phyloP scores from a whole-genome alignment of 352 stramenopile species.

The Pythium oligandrum region DNA sequence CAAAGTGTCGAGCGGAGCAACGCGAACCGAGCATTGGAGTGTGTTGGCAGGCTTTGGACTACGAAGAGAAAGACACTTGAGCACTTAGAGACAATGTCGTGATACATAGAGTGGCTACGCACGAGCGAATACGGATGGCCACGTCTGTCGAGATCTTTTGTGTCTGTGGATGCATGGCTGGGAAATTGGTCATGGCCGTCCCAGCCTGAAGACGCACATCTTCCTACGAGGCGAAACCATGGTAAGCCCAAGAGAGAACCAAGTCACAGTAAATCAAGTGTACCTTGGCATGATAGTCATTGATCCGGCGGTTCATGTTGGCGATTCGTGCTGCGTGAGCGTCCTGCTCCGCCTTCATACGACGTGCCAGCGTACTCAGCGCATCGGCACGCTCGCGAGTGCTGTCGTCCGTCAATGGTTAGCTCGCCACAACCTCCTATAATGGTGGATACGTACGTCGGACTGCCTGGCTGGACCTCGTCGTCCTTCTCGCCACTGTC shows the following conservation, averaged over 20 bases:
- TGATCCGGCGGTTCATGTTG: slow-evolving; percentile 83
- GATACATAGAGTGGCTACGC: slow-evolving; percentile 10
- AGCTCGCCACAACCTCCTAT: not conserved
- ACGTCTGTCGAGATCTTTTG: slow-evolving; percentile 58
- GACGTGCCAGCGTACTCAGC: slow-evolving; percentile 50
- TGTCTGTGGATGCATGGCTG: slow-evolving; percentile 73
- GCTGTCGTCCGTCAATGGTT: slow-evolving; percentile 8
- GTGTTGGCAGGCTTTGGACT: no score
- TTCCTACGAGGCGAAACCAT: slow-evolving; percentile 27
- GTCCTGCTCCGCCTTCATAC: slow-evolving; percentile 50
- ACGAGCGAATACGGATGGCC: slow-evolving; percentile 68
- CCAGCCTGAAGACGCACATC: slow-evolving; percentile 54
- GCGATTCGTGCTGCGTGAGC: slow-evolving; percentile 58
- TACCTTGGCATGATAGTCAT: slow-evolving; percentile 70
- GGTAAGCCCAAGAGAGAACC: slow-evolving; percentile 2
- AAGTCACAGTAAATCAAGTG: not conserved
- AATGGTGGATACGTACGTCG: slow-evolving; percentile 28
- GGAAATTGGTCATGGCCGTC: slow-evolving; percentile 70
- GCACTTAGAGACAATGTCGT: no score
- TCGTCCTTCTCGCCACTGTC: slow-evolving; percentile 56
- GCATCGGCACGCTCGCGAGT: slow-evolving; percentile 45
- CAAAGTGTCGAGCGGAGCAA: not conserved
- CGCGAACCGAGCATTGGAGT: no score
- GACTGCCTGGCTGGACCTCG: slow-evolving; percentile 33
- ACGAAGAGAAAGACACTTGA: not conserved